phyloP scores from a whole-genome alignment of 139 green algal genomes.

The Chlorella sp. region DNA sequence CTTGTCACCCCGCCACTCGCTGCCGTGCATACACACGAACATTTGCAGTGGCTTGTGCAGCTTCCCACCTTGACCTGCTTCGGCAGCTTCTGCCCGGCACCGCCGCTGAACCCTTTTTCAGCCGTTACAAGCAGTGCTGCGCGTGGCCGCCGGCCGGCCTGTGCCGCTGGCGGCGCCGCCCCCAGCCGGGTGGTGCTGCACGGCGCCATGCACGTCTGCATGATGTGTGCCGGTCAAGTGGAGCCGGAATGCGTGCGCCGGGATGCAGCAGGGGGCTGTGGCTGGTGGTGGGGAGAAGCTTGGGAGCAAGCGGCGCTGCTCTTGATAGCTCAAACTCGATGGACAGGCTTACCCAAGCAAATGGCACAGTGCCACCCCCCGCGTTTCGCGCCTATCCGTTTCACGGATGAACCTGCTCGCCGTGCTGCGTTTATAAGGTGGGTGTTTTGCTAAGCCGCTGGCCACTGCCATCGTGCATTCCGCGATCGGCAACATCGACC shows the following conservation, averaged over 20 bases:
- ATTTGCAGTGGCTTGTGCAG: too few relatives aligned
- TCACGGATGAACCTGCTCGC: too few relatives aligned
- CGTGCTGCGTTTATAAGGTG: neutral
- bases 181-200: neutral
- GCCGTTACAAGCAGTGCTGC: slow-evolving; percentile 1
- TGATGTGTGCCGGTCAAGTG: neutral
- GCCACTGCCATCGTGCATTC: neutral
- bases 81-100: slow-evolving; percentile 9
- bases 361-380: too few relatives aligned
- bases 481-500: neutral
- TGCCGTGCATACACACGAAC: too few relatives aligned
- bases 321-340: too few relatives aligned
- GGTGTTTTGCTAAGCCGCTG: neutral
- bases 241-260: too few relatives aligned
- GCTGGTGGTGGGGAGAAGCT: too few relatives aligned
- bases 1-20: too few relatives aligned
- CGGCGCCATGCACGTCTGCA: neutral
- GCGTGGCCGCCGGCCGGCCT: neutral
- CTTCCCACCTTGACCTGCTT: slow-evolving; percentile 33
- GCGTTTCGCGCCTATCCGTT: too few relatives aligned
- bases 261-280: too few relatives aligned
- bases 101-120: slow-evolving; percentile 23
- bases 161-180: neutral
- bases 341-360: too few relatives aligned
- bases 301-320: too few relatives aligned